Conservation (phyloP, 2,329 filamentous ascomycete species). For the Fusarium begoniae region DNA sequence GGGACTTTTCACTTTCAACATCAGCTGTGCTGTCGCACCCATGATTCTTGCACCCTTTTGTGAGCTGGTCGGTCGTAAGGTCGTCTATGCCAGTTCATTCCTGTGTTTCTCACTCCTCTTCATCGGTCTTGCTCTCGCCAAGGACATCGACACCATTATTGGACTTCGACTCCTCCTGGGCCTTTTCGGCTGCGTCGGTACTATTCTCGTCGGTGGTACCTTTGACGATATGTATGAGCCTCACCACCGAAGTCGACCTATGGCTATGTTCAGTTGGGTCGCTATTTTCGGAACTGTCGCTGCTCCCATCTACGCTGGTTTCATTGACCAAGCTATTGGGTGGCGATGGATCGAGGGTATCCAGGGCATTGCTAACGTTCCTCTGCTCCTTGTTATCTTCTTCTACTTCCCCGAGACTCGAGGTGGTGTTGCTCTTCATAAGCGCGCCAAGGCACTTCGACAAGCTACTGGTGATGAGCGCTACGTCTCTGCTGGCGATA, state of each 20-base stretch:
- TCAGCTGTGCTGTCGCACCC: slow-evolving; percentile 34
- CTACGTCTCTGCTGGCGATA: slow-evolving; percentile 34
- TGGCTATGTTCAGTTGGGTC: slow-evolving; percentile 39
- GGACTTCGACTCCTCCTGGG: slow-evolving; percentile 33
- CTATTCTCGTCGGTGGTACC: slow-evolving; percentile 36
- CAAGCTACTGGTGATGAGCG: slow-evolving; percentile 35
- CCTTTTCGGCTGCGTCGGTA: slow-evolving; percentile 38
- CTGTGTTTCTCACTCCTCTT: slow-evolving; percentile 34
- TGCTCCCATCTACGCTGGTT: slow-evolving; percentile 34
- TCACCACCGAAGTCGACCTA: slow-evolving; percentile 33
- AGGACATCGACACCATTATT: slow-evolving; percentile 35
- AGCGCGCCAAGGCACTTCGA: slow-evolving; percentile 34
- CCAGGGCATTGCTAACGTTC: slow-evolving; percentile 34
- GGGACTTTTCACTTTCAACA: slow-evolving; percentile 37
- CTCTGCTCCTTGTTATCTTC: slow-evolving; percentile 27
- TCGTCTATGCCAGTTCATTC: slow-evolving; percentile 32
- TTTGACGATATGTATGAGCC: slow-evolving; percentile 40
- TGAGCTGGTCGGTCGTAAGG: slow-evolving; percentile 33
- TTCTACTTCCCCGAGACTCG: slow-evolving; percentile 36
- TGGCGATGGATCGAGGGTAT: slow-evolving; percentile 40
- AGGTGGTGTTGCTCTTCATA: slow-evolving; percentile 34
- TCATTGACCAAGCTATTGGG: slow-evolving; percentile 33
- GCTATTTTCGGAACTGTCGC: slow-evolving; percentile 38
- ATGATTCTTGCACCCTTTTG: slow-evolving; percentile 34
- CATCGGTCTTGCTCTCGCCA: slow-evolving; percentile 30